Base-by-base conservation (phyloP, 257 asterid genomes). In the Salvia splendens region DNA sequence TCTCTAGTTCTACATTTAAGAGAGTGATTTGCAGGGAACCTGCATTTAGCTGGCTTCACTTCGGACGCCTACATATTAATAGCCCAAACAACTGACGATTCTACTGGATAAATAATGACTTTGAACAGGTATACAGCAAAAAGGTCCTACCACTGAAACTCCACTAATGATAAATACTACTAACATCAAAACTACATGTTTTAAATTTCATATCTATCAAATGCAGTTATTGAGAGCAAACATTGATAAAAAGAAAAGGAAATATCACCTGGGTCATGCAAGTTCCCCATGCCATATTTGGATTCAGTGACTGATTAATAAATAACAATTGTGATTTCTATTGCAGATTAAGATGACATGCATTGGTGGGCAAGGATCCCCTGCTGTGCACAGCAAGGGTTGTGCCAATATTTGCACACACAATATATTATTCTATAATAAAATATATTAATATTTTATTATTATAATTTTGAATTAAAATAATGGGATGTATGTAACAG, bases 311-410 rank as follows among this genome's bases (percentile, higher is more conserved):
- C 75, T 12, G 82, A 78, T 36, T 85, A 81, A 72, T 83, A 80
- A 73, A 77, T 78, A 43, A 48, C 73, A 12, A 85, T 81, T 40
- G 77, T 77, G 61, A 70, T 70, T 64, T 84, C 84, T 78, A 77
- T 88, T 49, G 78, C 78, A 59, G 81, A 75, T 70, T 76, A 88
- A 71, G 88, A 79, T 20, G 81, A 71, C 95, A 87, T 85, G 78
- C 75, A 77, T 77, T 56, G n/a, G n/a, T n/a, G n/a, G n/a, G n/a
- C n/a, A n/a, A n/a, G n/a, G n/a, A n/a, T n/a, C n/a, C n/a, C n/a
- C 55, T 36, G n/a, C n/a, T n/a, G n/a, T n/a, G n/a, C n/a, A n/a
- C n/a, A n/a, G n/a, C n/a, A n/a, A n/a, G n/a, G n/a, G n/a, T n/a
- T n/a, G n/a, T n/a, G n/a, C n/a, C n/a, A n/a, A n/a, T n/a, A n/a